phyloP scores from a whole-genome alignment of 164 flowering plant species.

The Piper longum region DNA sequence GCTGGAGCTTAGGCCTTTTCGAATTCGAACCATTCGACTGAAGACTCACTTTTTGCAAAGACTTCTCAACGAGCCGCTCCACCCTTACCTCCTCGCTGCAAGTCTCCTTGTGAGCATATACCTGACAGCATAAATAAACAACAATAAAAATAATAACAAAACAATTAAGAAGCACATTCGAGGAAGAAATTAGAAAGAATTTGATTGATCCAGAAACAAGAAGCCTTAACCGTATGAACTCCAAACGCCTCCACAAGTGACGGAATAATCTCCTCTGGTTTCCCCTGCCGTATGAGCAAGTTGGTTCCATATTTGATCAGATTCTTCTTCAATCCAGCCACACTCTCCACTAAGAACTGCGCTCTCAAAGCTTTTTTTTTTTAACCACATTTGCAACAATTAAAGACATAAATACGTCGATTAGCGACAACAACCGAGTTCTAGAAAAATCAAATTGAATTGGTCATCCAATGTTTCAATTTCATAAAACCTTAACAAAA shows the following conservation, averaged over 20 bases:
- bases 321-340: slow-evolving; percentile 69
- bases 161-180: too few relatives aligned
- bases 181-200: too few relatives aligned
- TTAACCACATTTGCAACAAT: not conserved
- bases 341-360: slow-evolving; percentile 58
- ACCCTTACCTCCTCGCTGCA: slow-evolving; percentile 79
- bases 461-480: not conserved
- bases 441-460: too few relatives aligned
- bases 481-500: too few relatives aligned
- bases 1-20: slow-evolving; percentile 34
- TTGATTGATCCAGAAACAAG: too few relatives aligned
- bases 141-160: too few relatives aligned
- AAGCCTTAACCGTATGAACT: slow-evolving; percentile 57
- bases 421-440: too few relatives aligned
- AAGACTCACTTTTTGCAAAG: slow-evolving; percentile 19
- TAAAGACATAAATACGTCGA: too few relatives aligned
- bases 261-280: slow-evolving; percentile 79
- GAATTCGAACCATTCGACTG: slow-evolving; percentile 11
- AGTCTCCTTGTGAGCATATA: slow-evolving; percentile 89
- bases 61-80: slow-evolving; percentile 38
- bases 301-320: slow-evolving; percentile 56
- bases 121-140: slow-evolving; percentile 23
- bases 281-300: slow-evolving; percentile 66
- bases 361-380: slow-evolving; percentile 58
- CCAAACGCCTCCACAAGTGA: slow-evolving; percentile 48